phyloP scores from a whole-genome alignment of 805 yeast species.

The Metschnikowia rubicola region DNA sequence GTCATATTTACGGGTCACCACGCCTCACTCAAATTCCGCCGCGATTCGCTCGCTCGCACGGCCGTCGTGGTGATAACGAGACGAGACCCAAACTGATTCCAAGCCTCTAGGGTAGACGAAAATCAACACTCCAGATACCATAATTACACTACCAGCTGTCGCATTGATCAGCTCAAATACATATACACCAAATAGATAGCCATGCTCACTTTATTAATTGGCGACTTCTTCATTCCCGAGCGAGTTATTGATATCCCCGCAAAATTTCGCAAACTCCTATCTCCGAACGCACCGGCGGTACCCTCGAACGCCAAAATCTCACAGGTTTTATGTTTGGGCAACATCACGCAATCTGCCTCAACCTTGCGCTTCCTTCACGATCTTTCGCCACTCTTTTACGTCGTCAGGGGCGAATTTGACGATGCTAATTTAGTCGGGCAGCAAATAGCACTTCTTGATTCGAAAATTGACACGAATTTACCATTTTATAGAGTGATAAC shows the following conservation, averaged over 20 bases:
- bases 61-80: too few relatives aligned
- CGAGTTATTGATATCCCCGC: conserved; percentile 62
- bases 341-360: conserved; percentile 63
- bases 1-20: too few relatives aligned
- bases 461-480: conserved; percentile 22
- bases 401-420: conserved; percentile 85
- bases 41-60: too few relatives aligned
- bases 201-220: conserved; percentile 64
- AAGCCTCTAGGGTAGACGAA: too few relatives aligned
- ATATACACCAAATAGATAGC: background rate
- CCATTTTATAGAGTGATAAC: conserved; percentile 65
- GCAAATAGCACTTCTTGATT: conserved; percentile 24
- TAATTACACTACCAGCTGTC: too few relatives aligned
- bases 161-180: too few relatives aligned
- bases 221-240: conserved; percentile 88
- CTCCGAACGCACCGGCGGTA: conserved; percentile 51
- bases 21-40: too few relatives aligned
- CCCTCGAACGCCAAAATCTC: conserved; percentile 62
- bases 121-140: too few relatives aligned
- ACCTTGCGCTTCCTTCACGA: conserved; percentile 62
- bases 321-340: conserved; percentile 83
- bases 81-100: too few relatives aligned
- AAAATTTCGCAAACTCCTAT: conserved; percentile 69
- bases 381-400: conserved; percentile 67
- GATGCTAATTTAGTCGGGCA: conserved; percentile 37